phyloP scores from a whole-genome alignment of 331 rosid species.

The Acacia concinna region DNA sequence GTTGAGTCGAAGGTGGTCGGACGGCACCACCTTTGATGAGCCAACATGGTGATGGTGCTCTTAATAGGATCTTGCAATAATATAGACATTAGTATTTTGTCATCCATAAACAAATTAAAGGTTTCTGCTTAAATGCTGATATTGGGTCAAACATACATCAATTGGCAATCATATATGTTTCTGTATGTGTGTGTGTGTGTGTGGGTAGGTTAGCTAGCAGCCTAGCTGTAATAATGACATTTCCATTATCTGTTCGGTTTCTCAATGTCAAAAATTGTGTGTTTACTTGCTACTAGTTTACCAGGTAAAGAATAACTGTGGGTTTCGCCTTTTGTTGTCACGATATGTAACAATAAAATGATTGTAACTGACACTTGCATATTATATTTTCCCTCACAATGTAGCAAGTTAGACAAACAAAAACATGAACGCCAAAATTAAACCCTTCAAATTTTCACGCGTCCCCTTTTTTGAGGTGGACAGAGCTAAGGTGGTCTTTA shows the following conservation, averaged over 20 bases:
- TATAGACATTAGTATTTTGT: neutral
- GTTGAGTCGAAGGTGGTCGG: constrained; percentile 47
- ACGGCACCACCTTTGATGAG: constrained; percentile 48
- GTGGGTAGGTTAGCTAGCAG: constrained; percentile 27
- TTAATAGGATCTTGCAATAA: constrained; percentile 42
- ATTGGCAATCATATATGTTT: constrained; percentile 33
- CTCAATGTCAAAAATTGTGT: neutral
- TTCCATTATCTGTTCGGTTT: neutral
- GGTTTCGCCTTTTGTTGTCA: neutral
- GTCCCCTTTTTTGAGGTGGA: constrained; percentile 23
- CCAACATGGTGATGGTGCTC: constrained; percentile 49
- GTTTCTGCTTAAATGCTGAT: constrained; percentile 7
- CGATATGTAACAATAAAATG: neutral
- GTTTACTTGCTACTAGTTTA: neutral
- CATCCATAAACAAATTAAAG: constrained; percentile 14
- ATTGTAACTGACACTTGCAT: neutral
- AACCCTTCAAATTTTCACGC: no score
- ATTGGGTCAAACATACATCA: constrained; percentile 5
- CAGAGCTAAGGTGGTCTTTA: constrained; percentile 22
- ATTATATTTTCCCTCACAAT: neutral
- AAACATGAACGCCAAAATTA: constrained; percentile 1
- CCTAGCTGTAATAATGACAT: constrained; percentile 22
- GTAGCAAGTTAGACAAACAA: neutral
- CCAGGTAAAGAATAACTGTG: neutral
- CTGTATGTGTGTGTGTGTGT: neutral